These are phyloP conservation scores for Curvularia spicifera DNA, from an alignment of 2,329 filamentous ascomycete species.

Conservation along the genomic window DNA sequence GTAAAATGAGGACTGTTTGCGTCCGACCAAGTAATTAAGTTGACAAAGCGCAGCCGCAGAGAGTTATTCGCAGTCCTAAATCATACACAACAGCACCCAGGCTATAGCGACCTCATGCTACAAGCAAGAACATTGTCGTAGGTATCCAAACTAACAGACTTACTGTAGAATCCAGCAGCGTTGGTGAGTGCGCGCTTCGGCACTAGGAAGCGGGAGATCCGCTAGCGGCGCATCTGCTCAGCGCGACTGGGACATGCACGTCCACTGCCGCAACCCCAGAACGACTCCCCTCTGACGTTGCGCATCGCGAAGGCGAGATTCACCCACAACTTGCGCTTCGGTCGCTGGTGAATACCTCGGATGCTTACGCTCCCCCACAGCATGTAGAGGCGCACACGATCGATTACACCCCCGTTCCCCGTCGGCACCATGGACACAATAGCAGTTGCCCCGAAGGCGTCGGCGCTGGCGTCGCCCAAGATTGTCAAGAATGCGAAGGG, in stretches of 20 bases:
- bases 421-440: slow-evolving; percentile 49
- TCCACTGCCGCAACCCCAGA: slow-evolving; percentile 31
- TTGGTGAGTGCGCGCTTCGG: background rate
- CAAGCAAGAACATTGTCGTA: background rate
- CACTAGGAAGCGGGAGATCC: slow-evolving; percentile 23
- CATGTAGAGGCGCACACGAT: slow-evolving; percentile 15
- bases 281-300: slow-evolving; percentile 23
- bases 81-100: background rate
- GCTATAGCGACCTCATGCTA: background rate
- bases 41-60: too few species aligned
- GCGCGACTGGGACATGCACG: slow-evolving; percentile 42
- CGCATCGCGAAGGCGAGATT: slow-evolving; percentile 15
- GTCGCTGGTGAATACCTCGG: slow-evolving; percentile 6
- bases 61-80: background rate
- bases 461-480: slow-evolving; percentile 52
- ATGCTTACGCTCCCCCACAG: slow-evolving; percentile 7
- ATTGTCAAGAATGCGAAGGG: slow-evolving; percentile 53
- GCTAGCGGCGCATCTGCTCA: slow-evolving; percentile 33
- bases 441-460: slow-evolving; percentile 50
- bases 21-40: too few species aligned
- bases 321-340: slow-evolving; percentile 5
- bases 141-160: background rate
- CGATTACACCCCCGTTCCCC: slow-evolving; percentile 9
- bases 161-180: background rate
- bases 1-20: too few species aligned